Evolutionary conservation across 2,329 filamentous ascomycete species (phyloP).

Genomic region (Colletotrichum sp.): DNA sequence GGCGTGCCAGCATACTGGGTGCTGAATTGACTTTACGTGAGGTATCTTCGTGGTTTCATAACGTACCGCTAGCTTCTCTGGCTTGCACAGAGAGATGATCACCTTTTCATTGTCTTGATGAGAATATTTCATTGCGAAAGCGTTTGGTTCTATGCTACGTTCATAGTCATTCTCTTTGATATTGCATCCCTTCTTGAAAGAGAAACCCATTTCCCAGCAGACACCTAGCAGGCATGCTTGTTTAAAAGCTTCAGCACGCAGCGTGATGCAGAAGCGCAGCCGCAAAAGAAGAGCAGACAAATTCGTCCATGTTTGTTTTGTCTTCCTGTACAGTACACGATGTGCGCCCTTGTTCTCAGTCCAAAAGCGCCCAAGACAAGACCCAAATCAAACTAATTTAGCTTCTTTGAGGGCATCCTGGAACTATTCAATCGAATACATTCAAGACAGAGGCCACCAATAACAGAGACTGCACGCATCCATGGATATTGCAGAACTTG

Average conservation of each 20-base stretch:
- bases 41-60: neutral
- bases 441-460: fast-evolving
- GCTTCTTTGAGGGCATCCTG: fast-evolving
- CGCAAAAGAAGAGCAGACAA: neutral
- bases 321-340: fast-evolving
- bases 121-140: fast-evolving
- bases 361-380: neutral
- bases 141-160: fast-evolving
- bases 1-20: fast-evolving
- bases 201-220: fast-evolving
- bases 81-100: fast-evolving
- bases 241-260: neutral
- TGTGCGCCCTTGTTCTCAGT: neutral
- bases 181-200: fast-evolving
- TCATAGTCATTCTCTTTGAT: neutral
- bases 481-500: fast-evolving
- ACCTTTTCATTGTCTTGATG: neutral
- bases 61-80: fast-evolving
- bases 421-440: neutral
- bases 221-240: fast-evolving
- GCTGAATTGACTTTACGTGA: fast-evolving
- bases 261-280: neutral
- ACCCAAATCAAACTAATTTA: fast-evolving
- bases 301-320: neutral
- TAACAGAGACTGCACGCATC: neutral